Conservation (phyloP, 352 stramenopile species). For the Phytophthora cajani region DNA sequence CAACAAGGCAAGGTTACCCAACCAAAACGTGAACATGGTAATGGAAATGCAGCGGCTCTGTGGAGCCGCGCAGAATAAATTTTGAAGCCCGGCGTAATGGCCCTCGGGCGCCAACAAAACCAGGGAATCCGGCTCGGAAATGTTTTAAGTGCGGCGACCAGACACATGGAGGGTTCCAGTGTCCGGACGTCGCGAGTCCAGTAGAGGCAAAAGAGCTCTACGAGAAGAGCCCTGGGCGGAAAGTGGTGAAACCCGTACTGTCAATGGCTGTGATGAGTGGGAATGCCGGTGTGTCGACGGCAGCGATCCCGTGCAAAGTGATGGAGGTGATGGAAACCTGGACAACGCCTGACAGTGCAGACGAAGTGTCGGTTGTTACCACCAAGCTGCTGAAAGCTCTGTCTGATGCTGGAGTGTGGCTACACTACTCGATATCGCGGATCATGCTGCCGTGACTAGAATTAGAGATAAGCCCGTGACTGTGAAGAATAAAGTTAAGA, state of each 20-base stretch:
- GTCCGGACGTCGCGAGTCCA: conserved; percentile 8
- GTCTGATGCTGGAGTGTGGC: neutral
- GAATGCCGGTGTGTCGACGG: neutral
- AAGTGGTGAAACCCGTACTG: conserved; percentile 20
- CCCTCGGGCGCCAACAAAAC: neutral
- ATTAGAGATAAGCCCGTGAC: conserved; percentile 7
- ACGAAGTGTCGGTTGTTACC: conserved; percentile 18
- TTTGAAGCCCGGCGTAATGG: neutral
- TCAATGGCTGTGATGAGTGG: neutral
- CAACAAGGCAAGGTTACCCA: too few relatives aligned
- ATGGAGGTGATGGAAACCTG: conserved; percentile 9
- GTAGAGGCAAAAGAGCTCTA: conserved; percentile 18
- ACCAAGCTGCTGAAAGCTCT: conserved; percentile 13
- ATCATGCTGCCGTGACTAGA: neutral
- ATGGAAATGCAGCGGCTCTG: neutral
- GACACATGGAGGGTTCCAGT: conserved; percentile 14
- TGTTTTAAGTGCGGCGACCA: neutral
- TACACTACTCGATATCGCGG: neutral
- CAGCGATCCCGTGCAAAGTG: conserved; percentile 8
- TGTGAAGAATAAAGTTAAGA: conserved; percentile 22
- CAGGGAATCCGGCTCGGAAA: neutral
- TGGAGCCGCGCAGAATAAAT: neutral
- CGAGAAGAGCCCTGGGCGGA: neutral
- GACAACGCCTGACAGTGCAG: conserved; percentile 15
- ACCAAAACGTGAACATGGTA: too few relatives aligned